Evolutionary conservation across 495 filamentous ascomycete species (phyloP).

Genomic region (Podospora bellae-mahoneyi): DNA sequence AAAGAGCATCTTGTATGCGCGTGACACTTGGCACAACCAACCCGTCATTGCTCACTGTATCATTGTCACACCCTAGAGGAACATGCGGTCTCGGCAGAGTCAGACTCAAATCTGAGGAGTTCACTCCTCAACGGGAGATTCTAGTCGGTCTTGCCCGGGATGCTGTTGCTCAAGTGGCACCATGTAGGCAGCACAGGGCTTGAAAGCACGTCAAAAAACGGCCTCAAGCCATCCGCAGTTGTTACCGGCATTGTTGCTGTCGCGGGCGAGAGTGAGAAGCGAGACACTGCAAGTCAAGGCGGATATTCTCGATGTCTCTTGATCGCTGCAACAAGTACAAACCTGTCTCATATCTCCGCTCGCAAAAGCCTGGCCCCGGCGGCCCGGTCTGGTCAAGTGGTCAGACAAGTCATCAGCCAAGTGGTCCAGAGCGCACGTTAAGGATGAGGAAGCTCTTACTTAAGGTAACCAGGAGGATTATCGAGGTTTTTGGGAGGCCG

Average conservation of each 20-base stretch:
- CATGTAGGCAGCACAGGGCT: background rate
- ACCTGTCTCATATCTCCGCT: constrained; percentile 11
- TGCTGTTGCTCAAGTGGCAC: background rate
- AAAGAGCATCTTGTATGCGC: background rate
- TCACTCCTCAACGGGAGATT: background rate
- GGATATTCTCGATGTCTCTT: constrained; percentile 3
- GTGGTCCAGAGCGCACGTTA: background rate
- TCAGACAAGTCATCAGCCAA: background rate
- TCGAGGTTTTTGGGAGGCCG: too few relatives aligned
- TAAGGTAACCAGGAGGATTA: background rate
- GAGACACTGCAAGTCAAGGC: background rate
- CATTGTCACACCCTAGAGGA: constrained; percentile 4
- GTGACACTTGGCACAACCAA: constrained; percentile 13
- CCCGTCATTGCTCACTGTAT: constrained; percentile 12
- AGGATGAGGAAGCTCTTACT: background rate
- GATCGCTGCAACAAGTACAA: constrained; percentile 5
- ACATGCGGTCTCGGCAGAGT: constrained; percentile 13
- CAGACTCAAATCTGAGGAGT: background rate
- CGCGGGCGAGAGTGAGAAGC: constrained; percentile 6
- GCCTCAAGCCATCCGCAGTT: background rate
- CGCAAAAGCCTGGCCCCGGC: background rate
- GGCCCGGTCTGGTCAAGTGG: background rate
- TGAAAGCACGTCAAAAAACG: background rate
- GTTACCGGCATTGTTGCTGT: background rate
- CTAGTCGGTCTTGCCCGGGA: background rate